Percentiles rank a stretch among this genome's conserved stretches.
Conservation (phyloP, 768 basidiomycete genomes). For the Dacryopinax spathularia region DNA sequence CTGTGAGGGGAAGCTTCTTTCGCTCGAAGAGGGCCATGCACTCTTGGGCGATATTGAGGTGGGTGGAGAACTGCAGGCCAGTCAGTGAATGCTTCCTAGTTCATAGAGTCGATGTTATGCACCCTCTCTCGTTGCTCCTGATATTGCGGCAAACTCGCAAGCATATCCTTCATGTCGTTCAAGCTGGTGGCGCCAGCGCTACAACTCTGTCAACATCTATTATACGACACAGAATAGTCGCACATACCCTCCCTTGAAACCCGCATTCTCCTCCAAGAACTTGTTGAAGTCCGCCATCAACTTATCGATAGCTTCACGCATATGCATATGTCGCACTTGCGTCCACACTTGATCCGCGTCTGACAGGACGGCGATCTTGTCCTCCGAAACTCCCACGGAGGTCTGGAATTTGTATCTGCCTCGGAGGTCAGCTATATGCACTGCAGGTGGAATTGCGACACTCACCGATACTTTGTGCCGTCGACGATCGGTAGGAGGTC, state of each 20-base stretch:
- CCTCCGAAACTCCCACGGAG: slow-evolving; percentile 69
- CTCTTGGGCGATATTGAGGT: slow-evolving; percentile 94
- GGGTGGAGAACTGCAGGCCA: slow-evolving; percentile 67
- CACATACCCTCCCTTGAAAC: slow-evolving; percentile 65
- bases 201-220: slow-evolving; percentile 7
- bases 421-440: neutral
- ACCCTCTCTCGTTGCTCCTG: slow-evolving; percentile 93
- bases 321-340: slow-evolving; percentile 89
- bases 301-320: slow-evolving; percentile 96
- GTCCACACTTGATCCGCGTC: slow-evolving; percentile 87
- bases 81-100: neutral
- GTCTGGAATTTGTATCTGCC: slow-evolving; percentile 86
- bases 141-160: slow-evolving; percentile 85
- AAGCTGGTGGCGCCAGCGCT: slow-evolving; percentile 73
- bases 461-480: slow-evolving; percentile 75
- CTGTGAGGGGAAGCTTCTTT: slow-evolving; percentile 67
- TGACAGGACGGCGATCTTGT: slow-evolving; percentile 71
- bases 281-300: slow-evolving; percentile 91
- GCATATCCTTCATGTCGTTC: slow-evolving; percentile 99
- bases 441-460: slow-evolving; percentile 5
- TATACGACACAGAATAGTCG: slow-evolving; percentile 2
- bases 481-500: slow-evolving; percentile 82
- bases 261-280: slow-evolving; percentile 87
- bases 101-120: slow-evolving; percentile 3
- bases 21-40: slow-evolving; percentile 90